Percentiles rank a stretch among this genome's conserved stretches.
Evolutionary conservation across 2,329 filamentous ascomycete genomes (phyloP).

Genomic region (Fusarium dimerum): DNA sequence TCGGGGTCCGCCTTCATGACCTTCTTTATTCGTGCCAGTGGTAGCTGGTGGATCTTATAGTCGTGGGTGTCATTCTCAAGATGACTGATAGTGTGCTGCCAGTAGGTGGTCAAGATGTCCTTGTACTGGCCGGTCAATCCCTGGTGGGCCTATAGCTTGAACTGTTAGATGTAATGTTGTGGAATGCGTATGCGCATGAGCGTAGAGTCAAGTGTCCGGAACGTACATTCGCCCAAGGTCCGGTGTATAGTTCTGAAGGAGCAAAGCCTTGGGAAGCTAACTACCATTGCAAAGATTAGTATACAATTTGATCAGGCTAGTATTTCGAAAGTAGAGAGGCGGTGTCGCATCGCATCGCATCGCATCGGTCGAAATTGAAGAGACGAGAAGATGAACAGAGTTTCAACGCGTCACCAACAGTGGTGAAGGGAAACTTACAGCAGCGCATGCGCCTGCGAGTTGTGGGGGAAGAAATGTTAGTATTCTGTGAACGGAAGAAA

Average conservation of each 20-base stretch:
- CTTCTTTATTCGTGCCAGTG: conserved; percentile 98
- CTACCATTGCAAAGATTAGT: conserved; percentile 44
- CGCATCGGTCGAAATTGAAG: too few relatives aligned
- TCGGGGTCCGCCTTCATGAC: conserved; percentile 99
- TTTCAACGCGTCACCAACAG: too few relatives aligned
- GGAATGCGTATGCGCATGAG: neutral
- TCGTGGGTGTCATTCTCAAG: conserved; percentile 94
- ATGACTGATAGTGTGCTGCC: conserved; percentile 97
- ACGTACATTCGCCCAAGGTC: conserved; percentile 90
- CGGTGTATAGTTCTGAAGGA: conserved; percentile 91
- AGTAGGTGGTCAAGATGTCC: conserved; percentile 97
- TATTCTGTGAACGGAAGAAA: neutral
- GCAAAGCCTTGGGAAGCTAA: conserved; percentile 85
- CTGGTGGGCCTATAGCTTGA: conserved; percentile 77
- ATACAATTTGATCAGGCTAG: neutral
- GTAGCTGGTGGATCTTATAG: conserved; percentile 97
- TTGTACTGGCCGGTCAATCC: conserved; percentile 90
- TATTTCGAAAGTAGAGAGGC: neutral
- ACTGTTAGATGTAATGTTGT: conserved; percentile 1
- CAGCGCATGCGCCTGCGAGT: conserved; percentile 47
- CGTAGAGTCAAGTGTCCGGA: neutral
- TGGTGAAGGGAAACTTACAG: conserved; percentile 34
- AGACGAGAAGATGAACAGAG: too few relatives aligned
- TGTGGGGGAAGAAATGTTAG: conserved; percentile 3
- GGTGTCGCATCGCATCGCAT: neutral